These are phyloP conservation scores for Wickerhamomyces strasburgensis DNA, from an alignment of 805 yeast species.

Conservation along the genomic window DNA sequence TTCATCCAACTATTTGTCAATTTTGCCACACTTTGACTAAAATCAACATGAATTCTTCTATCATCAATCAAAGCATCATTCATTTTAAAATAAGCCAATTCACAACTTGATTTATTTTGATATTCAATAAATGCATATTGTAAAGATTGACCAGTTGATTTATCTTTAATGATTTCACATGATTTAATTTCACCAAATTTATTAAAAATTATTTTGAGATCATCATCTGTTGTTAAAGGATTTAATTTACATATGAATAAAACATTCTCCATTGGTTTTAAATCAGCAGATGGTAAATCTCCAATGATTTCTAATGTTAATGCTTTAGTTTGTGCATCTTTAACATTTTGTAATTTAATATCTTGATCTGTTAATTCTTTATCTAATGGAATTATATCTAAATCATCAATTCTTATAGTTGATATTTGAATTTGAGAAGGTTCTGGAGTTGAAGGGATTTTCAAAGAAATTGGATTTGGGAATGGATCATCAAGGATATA, in stretches of 20 bases:
- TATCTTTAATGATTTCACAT: constrained; percentile 49
- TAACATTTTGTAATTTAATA: constrained; percentile 23
- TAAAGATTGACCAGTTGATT: constrained; percentile 42
- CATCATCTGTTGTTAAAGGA: constrained; percentile 55
- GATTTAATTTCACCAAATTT: constrained; percentile 52
- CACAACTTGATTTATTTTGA: constrained; percentile 43
- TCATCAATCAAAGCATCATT: constrained; percentile 62
- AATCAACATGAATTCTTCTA: constrained; percentile 58
- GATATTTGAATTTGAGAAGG: constrained; percentile 33
- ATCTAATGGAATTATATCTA: constrained; percentile 19
- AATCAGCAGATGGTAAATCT: constrained; percentile 53
- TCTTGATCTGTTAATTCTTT: constrained; percentile 26
- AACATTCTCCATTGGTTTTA: constrained; percentile 56
- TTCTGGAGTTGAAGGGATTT: constrained; percentile 30
- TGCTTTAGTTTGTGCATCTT: constrained; percentile 47
- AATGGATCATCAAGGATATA: constrained; percentile 53
- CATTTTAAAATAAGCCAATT: constrained; percentile 58
- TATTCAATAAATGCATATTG: constrained; percentile 65
- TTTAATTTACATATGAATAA: constrained; percentile 61
- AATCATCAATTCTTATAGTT: constrained; percentile 25
- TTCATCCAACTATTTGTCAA: constrained; percentile 24
- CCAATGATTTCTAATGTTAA: constrained; percentile 60
- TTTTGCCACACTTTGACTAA: constrained; percentile 49
- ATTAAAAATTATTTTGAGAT: constrained; percentile 50
- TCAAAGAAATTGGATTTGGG: constrained; percentile 28